Base-by-base conservation (phyloP, 495 filamentous ascomycete species). In the Melanomma pulvis-pyrius region DNA sequence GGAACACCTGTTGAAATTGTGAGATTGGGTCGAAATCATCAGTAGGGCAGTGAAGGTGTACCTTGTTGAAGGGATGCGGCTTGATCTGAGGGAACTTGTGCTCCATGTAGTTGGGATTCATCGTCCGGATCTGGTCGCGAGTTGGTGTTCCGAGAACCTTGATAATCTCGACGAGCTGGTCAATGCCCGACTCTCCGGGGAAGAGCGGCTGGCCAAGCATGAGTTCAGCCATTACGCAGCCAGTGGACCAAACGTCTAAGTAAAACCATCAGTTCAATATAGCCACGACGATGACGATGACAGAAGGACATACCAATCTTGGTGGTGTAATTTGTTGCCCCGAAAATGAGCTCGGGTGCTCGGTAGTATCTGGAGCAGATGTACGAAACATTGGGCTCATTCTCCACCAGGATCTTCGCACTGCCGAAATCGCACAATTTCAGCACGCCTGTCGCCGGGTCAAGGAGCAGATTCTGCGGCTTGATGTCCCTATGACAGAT, bases 71-170 rank as follows among this genome's bases (percentile, higher is more conserved):
- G 12, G 94, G 94, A 74, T 98, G 94, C 41, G 94, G 94, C 82
- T 99, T 99, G 83, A 99, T 99, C 75, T 99, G 94, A 46, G 94
- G 96, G 75, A 99, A 99, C 79, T 98, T 98, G 79, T 99, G 94
- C 79, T 98, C 94, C 94, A 99, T 99, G 78, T 99, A 98, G 78
- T 99, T 99, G 56, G 94, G 96, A 76, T 99, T 99, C 96, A 99
- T 99, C 51, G 94, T 99, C 59, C 94, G 91, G 74, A 99, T 99
- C 73, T 99, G 94, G 71, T 99, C 94, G 22, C 94, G 84, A n/a
- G 94, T 97, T 15, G 96, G 94, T 17, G 94, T 99, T 24, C 94
- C 94, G 60, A 99, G 83, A 59, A 99, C 94, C 81, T 98, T 99
- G 84, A 99, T 99, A 74, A 99, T 98, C 78, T 99, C 94, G 24